Conservation (phyloP, 441 rosid genomes). For the Lepidium campestre region DNA sequence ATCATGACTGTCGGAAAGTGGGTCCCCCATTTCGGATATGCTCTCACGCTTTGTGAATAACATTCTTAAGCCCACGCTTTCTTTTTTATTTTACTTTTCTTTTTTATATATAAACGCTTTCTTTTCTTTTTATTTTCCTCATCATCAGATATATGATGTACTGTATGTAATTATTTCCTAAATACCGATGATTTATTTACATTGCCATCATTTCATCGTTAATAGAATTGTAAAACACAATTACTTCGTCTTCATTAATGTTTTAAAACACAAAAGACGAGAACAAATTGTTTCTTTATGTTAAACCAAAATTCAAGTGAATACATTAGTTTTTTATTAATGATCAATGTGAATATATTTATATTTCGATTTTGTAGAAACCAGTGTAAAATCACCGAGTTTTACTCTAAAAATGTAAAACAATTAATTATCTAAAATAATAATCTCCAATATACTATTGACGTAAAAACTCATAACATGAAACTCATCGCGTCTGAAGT, state of each 20-base stretch:
- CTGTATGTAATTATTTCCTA: neutral
- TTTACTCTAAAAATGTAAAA: neutral
- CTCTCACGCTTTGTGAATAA: conserved; percentile 38
- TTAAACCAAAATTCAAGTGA: too few relatives aligned
- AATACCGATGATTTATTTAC: neutral
- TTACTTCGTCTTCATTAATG: too few relatives aligned
- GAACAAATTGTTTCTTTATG: too few relatives aligned
- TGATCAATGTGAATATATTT: neutral
- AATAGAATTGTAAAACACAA: too few relatives aligned
- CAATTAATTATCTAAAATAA: neutral
- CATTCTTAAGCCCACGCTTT: conserved; percentile 32
- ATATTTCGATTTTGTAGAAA: neutral
- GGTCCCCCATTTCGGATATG: conserved; percentile 42
- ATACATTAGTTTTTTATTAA: neutral
- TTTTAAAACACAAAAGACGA: too few relatives aligned
- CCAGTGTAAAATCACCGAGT: too few relatives aligned
- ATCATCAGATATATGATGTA: too few relatives aligned
- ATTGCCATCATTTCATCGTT: neutral
- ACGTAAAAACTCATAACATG: neutral
- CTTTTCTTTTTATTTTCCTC: neutral
- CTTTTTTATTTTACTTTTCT: neutral
- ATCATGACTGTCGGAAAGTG: conserved; percentile 31
- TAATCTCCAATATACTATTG: neutral
- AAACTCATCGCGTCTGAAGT: neutral
- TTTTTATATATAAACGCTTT: neutral